A percentile compares a stretch with the other conserved stretches of the same genome.
Evolutionary conservation across 1,284 basidiomycete genomes (phyloP).

Genomic region (Xerocomus minutiporus): DNA sequence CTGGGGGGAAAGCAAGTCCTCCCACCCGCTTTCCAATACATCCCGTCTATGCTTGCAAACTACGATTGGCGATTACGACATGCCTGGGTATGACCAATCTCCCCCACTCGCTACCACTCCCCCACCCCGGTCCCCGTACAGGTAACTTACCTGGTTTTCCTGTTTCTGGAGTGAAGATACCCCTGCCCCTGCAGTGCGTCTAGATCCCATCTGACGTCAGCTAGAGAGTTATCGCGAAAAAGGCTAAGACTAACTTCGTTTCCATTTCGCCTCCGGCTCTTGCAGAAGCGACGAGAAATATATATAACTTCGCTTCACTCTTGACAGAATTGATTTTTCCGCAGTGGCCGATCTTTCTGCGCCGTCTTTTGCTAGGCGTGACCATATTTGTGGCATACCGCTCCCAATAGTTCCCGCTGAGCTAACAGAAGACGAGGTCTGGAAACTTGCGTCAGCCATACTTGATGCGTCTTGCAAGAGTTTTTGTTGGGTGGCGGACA

Average conservation of each 20-base stretch:
- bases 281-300: constrained; percentile 97
- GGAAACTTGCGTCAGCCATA: constrained; percentile 61
- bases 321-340: constrained; percentile 75
- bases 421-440: constrained; percentile 52
- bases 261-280: constrained; percentile 99
- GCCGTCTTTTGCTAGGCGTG: constrained; percentile 30
- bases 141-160: too few species aligned
- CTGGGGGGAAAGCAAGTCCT: too few species aligned
- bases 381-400: constrained; percentile 33
- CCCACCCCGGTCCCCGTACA: too few species aligned
- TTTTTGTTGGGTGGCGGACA: constrained; percentile 45
- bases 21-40: too few species aligned
- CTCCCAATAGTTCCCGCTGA: constrained; percentile 34
- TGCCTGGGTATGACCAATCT: too few species aligned
- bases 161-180: too few species aligned
- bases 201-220: too few species aligned
- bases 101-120: too few species aligned
- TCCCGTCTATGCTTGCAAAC: too few species aligned
- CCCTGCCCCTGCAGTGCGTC: too few species aligned
- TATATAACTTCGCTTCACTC: constrained; percentile 92
- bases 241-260: constrained; percentile 52
- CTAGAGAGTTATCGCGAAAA: too few species aligned
- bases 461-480: constrained; percentile 71
- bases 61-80: too few species aligned
- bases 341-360: constrained; percentile 59